A percentile compares a stretch with the other conserved stretches of the same genome.
phyloP scores from a whole-genome alignment of 2,329 filamentous ascomycete species.

The Graphium sp. region DNA sequence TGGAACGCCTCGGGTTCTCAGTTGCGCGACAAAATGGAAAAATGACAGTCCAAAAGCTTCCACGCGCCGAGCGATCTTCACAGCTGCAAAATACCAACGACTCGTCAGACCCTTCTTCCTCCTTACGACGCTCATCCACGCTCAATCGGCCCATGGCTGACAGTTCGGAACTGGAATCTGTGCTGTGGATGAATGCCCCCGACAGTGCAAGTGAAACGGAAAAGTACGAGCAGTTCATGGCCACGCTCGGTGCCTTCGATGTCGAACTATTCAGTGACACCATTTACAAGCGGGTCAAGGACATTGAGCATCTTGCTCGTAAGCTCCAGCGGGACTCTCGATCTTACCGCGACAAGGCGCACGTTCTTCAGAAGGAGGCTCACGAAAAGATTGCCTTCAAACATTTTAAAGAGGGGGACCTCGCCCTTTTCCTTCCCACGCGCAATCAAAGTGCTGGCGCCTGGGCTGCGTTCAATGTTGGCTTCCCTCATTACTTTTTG shows the following conservation, averaged over 20 bases:
- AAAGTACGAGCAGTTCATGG: conserved; percentile 61
- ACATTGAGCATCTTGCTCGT: conserved; percentile 81
- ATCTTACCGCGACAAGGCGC: conserved; percentile 73
- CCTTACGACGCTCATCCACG: conserved; percentile 35
- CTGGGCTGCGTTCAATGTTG: conserved; percentile 97
- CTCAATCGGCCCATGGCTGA: conserved; percentile 37
- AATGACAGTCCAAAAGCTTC: conserved; percentile 60
- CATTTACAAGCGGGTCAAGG: conserved; percentile 76
- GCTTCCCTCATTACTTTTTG: conserved; percentile 91
- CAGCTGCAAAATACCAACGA: conserved; percentile 35
- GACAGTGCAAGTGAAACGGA: conserved; percentile 43
- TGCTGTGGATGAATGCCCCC: conserved; percentile 67
- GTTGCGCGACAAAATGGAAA: conserved; percentile 56
- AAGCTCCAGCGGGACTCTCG: conserved; percentile 87
- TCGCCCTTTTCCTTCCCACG: conserved; percentile 86
- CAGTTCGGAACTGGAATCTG: conserved; percentile 50
- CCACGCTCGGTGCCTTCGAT: conserved; percentile 61
- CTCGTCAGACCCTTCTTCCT: conserved; percentile 36
- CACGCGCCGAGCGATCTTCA: conserved; percentile 39
- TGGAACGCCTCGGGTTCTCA: conserved; percentile 77
- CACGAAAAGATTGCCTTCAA: conserved; percentile 94
- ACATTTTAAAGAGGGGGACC: conserved; percentile 90
- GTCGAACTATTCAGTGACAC: conserved; percentile 72
- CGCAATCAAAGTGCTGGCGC: conserved; percentile 86
- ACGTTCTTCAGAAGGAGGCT: conserved; percentile 63